These are phyloP conservation scores for Candida ulmi DNA, from an alignment of 805 yeast species.

Conservation along the genomic window DNA sequence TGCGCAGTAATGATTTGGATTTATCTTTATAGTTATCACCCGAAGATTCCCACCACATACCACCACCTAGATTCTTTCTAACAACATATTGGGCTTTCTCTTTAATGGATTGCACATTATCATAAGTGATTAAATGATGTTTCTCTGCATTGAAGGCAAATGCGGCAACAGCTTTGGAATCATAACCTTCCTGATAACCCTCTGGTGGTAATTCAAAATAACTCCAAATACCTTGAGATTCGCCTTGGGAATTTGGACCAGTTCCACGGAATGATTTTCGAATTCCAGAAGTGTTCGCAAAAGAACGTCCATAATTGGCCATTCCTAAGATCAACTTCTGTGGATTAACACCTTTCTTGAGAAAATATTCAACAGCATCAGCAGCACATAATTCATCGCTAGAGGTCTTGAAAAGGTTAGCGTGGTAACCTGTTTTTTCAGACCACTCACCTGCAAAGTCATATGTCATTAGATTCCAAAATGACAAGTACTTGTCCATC, in stretches of 20 bases:
- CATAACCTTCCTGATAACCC: constrained; percentile 43
- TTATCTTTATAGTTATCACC: constrained; percentile 49
- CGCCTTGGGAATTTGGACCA: constrained; percentile 38
- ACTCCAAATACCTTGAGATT: constrained; percentile 43
- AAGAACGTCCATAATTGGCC: constrained; percentile 77
- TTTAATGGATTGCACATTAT: constrained; percentile 46
- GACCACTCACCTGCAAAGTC: constrained; percentile 86
- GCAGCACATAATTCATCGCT: constrained; percentile 43
- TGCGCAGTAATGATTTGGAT: constrained; percentile 35
- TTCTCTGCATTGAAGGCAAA: constrained; percentile 38
- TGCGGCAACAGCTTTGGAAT: constrained; percentile 47
- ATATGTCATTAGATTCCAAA: constrained; percentile 90
- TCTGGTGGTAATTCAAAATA: constrained; percentile 49
- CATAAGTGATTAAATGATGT: constrained; percentile 54
- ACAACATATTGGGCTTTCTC: constrained; percentile 57
- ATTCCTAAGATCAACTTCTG: constrained; percentile 69
- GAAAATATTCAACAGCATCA: constrained; percentile 40
- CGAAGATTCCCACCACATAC: constrained; percentile 92
- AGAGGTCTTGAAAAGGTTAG: constrained; percentile 45
- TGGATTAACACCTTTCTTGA: constrained; percentile 36
- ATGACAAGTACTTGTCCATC: constrained; percentile 55
- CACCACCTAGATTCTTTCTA: constrained; percentile 60
- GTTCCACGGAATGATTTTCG: constrained; percentile 40
- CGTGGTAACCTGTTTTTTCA: constrained; percentile 52
- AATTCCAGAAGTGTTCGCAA: constrained; percentile 34